Base-by-base conservation (phyloP, 2,329 filamentous ascomycete genomes). In the Niveomyces coronatus region DNA sequence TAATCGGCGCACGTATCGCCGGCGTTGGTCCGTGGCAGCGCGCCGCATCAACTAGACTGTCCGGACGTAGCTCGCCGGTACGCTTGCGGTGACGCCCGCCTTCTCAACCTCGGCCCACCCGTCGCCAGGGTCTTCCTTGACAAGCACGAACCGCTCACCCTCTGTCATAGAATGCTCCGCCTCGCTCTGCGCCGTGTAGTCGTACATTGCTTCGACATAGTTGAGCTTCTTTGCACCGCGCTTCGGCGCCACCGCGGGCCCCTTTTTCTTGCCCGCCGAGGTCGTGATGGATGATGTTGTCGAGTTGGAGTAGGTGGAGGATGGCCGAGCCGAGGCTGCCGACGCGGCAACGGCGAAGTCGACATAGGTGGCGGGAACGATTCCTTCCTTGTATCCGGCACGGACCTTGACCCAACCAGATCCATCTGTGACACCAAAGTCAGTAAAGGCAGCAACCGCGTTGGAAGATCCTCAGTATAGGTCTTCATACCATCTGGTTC, bases 31-130 rank as follows among this genome's bases (percentile, higher is more conserved):
- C 24, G 29, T 16, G 4, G 34, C 37, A 18, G 24, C 30, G 24
- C 29, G 24, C 17, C 31, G n/a, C 39, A 13, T 40, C 39, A 28
- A 50, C 61, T 65, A 82, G 35, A 85, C 76, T 52, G 81, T 74
- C 61, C 87, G 82, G 43, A 96, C 75, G 65, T 96, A 98, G 58
- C 86, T 94, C 26, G 88, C 88, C 31, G 91, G 91, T 38, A 98
- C 91, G 57, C 87, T 94, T 54, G 79, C 88, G 34, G 80, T 85
- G 28, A 79, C 67, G 2, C 88, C 88, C 14, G 85, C 87, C 60
- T 85, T 87, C 65, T 96, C 91, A 14, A 98, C 91, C 64, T 96
- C 91, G 19, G 81, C 85, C 91, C 91, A 98, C 1, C 91, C 91
- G 63, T 96, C 91, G 2, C 91, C 91, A 0, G 79, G 74, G 54